Evolutionary conservation across 441 rosid species (phyloP).

Genomic region (Erysimum cheiri): DNA sequence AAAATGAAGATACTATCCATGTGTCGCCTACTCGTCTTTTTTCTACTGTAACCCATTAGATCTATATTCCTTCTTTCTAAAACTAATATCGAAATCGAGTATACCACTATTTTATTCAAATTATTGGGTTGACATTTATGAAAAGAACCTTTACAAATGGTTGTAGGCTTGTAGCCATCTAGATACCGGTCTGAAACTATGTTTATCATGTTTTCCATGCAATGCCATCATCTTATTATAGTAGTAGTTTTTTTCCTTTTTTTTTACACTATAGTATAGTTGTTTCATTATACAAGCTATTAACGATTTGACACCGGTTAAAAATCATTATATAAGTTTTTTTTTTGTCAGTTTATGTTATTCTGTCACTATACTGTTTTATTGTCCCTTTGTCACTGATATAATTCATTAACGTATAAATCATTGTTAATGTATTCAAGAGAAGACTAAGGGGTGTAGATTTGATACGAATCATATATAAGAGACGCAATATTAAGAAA

Average conservation of each 20-base stretch:
- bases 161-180: background rate
- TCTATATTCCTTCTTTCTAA: background rate
- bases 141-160: background rate
- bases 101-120: background rate
- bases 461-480: too few relatives aligned
- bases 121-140: conserved; percentile 29
- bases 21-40: conserved; percentile 31
- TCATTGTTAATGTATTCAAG: too few relatives aligned
- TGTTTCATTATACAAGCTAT: background rate
- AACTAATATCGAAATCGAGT: background rate
- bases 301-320: too few relatives aligned
- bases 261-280: background rate
- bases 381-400: too few relatives aligned
- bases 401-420: too few relatives aligned
- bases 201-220: too few relatives aligned
- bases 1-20: conserved; percentile 39
- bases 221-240: background rate
- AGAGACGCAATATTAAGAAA: background rate
- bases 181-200: conserved; percentile 1
- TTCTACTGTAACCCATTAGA: conserved; percentile 20
- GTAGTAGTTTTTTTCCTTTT: too few relatives aligned
- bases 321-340: too few relatives aligned
- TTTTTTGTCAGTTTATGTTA: too few relatives aligned
- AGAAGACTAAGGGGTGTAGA: too few relatives aligned
- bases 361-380: too few relatives aligned